Base-by-base conservation (phyloP, 2,329 filamentous ascomycete species). In the Fusarium cyanostomum region DNA sequence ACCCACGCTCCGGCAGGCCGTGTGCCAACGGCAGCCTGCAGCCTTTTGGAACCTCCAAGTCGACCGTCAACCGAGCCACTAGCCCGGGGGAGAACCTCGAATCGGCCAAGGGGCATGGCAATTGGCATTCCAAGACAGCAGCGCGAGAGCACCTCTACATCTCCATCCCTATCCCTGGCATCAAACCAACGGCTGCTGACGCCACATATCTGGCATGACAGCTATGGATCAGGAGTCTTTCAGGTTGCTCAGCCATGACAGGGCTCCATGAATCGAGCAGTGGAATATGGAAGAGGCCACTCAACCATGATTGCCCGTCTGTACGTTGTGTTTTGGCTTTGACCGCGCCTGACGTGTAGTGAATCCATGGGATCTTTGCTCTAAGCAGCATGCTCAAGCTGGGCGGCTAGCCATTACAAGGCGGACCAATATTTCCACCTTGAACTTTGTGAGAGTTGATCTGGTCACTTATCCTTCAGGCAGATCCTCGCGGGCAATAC, bases 71-170 rank as follows among this genome's bases (percentile, higher is more conserved):
- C 64, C 61, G 48, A 60, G 66, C 59, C 57, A 63, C 60, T 59
- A 69, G 56, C 58, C 70, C 71, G 72, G 72, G 62, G 67, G 41
- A 72, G 64, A 56, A 46, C 54, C 73, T 74, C 62, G 52, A 73
- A 72, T 56, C 46, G 71, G 73, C 37, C 66, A 72, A 73, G 71
- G 64, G 61, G 49, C 39, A 67, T 64, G 58, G 50, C 48, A 54
- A 52, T 60, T 52, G 50, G 54, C 68, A 54, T 58, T 43, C 54
- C 44, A 53, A 59, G 46, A 62, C 56, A 58, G 41, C 55, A 59
- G 58, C 45, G 44, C 46, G 56, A 71, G 44, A 35, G 43, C 38
- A 37, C 35, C 62, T 61, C 53, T 42, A 34, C 52, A 63, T 55
- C 56, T 44, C 61, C 57, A 44, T 52, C 56, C 38, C 16, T 54